Base-by-base conservation (phyloP, 1,139 yeast species). In the Scheffersomyces lignicola region DNA sequence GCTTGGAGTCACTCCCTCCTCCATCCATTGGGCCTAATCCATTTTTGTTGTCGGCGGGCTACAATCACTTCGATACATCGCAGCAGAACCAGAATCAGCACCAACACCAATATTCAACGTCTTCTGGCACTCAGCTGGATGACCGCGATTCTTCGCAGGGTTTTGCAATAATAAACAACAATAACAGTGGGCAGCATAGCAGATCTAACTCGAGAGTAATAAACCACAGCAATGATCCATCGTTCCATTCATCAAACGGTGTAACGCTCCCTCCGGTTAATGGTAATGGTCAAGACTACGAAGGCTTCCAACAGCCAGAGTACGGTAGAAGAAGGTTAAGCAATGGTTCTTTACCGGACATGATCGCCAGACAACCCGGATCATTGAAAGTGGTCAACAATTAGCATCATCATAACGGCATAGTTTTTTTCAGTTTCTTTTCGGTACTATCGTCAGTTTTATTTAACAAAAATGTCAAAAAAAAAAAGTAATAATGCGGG, bases 261-360 rank as follows among this genome's bases (percentile, higher is more conserved):
- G 34, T 24, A 6, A 32, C 27, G 15, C 32, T 33, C 17, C 24
- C 26, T 18, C 18, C 17, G 24, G 16, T 5, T 11, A 25, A 6
- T 6, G 26, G 22, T n/a, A 31, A 26, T 10, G 31, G 16, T 29
- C 41, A 23, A 20, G n/a, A 9, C 23, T n/a, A 20, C 8, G 10
- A 14, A 16, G 10, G 5, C 6, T 15, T 26, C 5, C 44, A 40
- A 16, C 35, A 40, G 29, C 48, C 47, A 51, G 73, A 66, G 45
- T 56, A 59, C 48, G 65, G 77, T 44, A 71, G 62, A 60, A 67
- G 73, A 48, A 65, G 85, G 42, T 72, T 82, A 45, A 80, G 87
- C 53, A 77, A 81, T 44, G 83, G 85, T 7, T 79, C 85, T n/a
- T 61, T 82, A 43, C 89, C 88, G 0, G 88, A 82, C 55, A 69